Conservation (phyloP, 2,329 filamentous ascomycete species). For the Trichoderma sp. region DNA sequence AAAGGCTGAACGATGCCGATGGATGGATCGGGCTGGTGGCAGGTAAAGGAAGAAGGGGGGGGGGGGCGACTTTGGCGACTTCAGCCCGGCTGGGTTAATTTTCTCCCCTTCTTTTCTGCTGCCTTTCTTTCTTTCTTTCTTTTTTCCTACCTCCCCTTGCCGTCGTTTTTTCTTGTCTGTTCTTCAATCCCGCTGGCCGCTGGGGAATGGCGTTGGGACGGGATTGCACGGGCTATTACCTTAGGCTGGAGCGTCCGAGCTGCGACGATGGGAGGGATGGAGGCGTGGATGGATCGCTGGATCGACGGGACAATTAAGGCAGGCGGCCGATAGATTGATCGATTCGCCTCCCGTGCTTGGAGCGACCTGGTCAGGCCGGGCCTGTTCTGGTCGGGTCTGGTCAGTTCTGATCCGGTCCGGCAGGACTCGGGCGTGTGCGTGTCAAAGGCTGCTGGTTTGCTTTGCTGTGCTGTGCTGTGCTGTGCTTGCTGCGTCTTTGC, state of each 20-base stretch:
- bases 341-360: not conserved
- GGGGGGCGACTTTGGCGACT: not conserved
- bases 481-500: not conserved
- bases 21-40: not conserved
- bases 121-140: not conserved
- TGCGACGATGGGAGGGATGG: not conserved
- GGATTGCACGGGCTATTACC: not conserved
- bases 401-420: too few relatives aligned
- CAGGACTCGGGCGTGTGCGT: not conserved
- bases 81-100: constrained; percentile 10
- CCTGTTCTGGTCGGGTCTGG: too few relatives aligned
- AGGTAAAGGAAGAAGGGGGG: not conserved
- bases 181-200: not conserved
- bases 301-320: constrained; percentile 5
- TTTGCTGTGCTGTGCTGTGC: too few relatives aligned
- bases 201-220: not conserved
- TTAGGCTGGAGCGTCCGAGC: not conserved
- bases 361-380: too few relatives aligned
- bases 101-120: not conserved
- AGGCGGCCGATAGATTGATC: constrained; percentile 1
- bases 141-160: not conserved
- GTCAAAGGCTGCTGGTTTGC: not conserved
- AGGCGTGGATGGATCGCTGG: constrained; percentile 6
- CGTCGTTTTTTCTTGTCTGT: not conserved
- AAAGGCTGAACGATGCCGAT: constrained; percentile 14